These are phyloP conservation scores for Pseudotsuga menziesii DNA, from an alignment of 75 land plant species.

Conservation along the genomic window DNA sequence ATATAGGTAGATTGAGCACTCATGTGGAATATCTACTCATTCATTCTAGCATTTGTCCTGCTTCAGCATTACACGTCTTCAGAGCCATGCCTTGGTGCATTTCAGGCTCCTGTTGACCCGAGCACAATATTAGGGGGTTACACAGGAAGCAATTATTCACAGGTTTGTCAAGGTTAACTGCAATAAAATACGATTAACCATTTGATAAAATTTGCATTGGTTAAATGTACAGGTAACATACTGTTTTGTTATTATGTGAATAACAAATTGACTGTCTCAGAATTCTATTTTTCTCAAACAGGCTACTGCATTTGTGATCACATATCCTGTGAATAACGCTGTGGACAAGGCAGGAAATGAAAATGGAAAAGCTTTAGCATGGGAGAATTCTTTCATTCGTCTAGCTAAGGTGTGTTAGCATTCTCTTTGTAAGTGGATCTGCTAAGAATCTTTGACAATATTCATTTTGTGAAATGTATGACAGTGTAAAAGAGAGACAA, in stretches of 20 bases:
- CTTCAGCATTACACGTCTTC: constrained; percentile 82
- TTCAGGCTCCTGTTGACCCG: constrained; percentile 86
- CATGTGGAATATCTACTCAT: neutral
- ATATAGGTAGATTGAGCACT: neutral
- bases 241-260: neutral
- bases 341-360: constrained; percentile 38
- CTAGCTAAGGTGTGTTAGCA: constrained; percentile 54
- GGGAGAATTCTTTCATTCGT: constrained; percentile 87
- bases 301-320: constrained; percentile 92
- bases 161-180: constrained; percentile 36
- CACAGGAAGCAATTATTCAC: constrained; percentile 72
- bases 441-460: neutral
- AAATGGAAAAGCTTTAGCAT: constrained; percentile 69
- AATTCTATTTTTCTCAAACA: constrained; percentile 14
- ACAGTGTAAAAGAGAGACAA: neutral
- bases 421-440: neutral
- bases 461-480: neutral
- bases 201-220: neutral
- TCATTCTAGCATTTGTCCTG: neutral
- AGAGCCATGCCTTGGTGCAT: constrained; percentile 82
- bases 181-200: neutral
- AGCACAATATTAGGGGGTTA: constrained; percentile 91
- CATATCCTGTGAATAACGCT: constrained; percentile 86
- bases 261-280: neutral
- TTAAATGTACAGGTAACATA: neutral